These are phyloP conservation scores for Prunus mume DNA, from an alignment of 306 rosid species.

Conservation along the genomic window DNA sequence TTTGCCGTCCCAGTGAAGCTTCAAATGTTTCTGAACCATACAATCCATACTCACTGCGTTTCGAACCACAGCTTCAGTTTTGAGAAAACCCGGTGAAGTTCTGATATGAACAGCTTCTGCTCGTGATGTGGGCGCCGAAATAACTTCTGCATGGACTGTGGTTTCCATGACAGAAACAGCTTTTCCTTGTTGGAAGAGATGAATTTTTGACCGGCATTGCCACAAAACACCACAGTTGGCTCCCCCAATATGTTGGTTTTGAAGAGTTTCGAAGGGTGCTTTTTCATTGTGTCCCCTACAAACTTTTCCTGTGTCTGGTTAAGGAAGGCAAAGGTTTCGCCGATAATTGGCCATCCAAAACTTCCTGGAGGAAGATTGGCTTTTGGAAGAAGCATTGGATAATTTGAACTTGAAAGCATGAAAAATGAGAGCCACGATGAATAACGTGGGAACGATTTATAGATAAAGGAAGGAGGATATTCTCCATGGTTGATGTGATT, in stretches of 20 bases:
- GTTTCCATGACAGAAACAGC: background rate
- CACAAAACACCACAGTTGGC: constrained; percentile 2
- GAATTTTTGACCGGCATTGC: constrained; percentile 11
- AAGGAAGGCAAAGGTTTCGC: constrained; percentile 9
- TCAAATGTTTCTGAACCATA: constrained; percentile 4
- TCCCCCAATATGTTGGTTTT: constrained; percentile 18
- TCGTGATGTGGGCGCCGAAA: background rate
- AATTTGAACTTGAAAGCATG: background rate
- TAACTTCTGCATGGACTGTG: constrained; percentile 4
- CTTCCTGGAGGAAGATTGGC: constrained; percentile 17
- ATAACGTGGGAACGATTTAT: background rate
- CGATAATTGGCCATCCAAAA: constrained; percentile 28
- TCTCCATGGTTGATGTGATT: background rate
- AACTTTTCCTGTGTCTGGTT: background rate
- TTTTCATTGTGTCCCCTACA: background rate
- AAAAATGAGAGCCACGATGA: background rate
- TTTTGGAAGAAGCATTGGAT: background rate
- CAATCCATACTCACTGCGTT: constrained; percentile 7
- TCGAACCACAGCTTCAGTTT: background rate
- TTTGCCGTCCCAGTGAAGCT: constrained; percentile 6
- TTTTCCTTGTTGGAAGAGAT: constrained; percentile 13
- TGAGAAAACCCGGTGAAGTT: constrained; percentile 10
- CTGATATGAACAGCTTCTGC: background rate
- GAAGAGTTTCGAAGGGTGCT: constrained; percentile 16
- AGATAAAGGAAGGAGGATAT: background rate